Conservation (phyloP, 257 asterid genomes). For the Fraxinus pennsylvanica region DNA sequence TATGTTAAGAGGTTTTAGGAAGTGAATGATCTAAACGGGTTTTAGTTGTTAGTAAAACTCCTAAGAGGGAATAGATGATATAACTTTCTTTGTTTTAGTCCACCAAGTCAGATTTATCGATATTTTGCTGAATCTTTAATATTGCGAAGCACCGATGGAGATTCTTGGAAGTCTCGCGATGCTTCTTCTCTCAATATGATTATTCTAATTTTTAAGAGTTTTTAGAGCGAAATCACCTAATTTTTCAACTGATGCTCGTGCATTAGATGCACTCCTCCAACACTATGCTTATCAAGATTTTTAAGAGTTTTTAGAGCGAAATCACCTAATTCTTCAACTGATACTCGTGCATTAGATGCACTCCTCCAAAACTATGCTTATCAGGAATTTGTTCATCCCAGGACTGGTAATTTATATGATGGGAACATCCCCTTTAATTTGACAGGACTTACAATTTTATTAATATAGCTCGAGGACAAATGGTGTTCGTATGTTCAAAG, state of each 20-base stretch:
- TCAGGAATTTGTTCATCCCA: constrained; percentile 47
- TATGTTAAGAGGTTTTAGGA: too few relatives aligned
- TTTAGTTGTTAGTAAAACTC: too few relatives aligned
- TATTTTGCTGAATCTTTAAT: background rate
- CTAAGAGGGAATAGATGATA: too few relatives aligned
- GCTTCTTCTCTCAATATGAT: constrained; percentile 36
- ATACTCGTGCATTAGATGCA: constrained; percentile 40
- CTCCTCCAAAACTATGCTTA: constrained; percentile 58
- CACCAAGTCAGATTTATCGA: background rate
- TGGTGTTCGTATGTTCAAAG: constrained; percentile 49
- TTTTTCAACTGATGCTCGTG: background rate
- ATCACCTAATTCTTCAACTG: background rate
- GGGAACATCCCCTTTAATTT: constrained; percentile 55
- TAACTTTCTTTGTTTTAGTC: background rate
- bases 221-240: background rate
- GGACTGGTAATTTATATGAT: constrained; percentile 57
- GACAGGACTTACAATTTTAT: constrained; percentile 59
- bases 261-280: constrained; percentile 59
- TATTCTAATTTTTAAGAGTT: constrained; percentile 32
- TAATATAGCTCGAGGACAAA: constrained; percentile 47
- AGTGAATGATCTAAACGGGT: too few relatives aligned
- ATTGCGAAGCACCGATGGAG: constrained; percentile 41
- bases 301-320: background rate
- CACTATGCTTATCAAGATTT: constrained; percentile 47
- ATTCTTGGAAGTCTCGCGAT: constrained; percentile 39